phyloP scores from a whole-genome alignment of 2,329 filamentous ascomycete genomes.

The Pyrenophora teres region DNA sequence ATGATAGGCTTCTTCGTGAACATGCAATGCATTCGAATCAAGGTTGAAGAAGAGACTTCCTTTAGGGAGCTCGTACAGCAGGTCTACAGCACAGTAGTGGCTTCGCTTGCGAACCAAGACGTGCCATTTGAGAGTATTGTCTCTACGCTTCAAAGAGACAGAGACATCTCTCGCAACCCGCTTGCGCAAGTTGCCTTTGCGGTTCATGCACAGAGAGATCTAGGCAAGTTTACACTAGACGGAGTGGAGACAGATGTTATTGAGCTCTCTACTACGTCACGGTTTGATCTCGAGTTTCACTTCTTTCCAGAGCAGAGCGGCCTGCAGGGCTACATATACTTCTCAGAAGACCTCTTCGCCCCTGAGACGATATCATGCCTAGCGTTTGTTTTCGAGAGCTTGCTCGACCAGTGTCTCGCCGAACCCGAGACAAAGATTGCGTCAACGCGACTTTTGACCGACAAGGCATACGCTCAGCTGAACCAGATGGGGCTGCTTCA shows the following conservation, averaged over 20 bases:
- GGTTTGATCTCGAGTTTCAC: too few relatives aligned
- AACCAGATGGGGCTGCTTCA: too few relatives aligned
- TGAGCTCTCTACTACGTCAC: too few relatives aligned
- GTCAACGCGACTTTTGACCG: not conserved
- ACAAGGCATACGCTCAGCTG: too few relatives aligned
- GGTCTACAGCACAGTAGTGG: not conserved
- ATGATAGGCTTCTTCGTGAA: constrained; percentile 16
- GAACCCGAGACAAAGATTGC: constrained; percentile 4
- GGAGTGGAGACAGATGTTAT: too few relatives aligned
- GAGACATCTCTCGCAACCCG: constrained; percentile 2
- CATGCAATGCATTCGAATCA: constrained; percentile 1
- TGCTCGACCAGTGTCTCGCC: not conserved
- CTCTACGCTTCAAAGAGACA: not conserved
- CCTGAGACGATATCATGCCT: constrained; percentile 3
- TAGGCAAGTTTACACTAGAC: not conserved
- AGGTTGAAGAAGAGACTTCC: not conserved
- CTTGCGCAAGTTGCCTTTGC: not conserved
- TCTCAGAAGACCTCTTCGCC: constrained; percentile 3
- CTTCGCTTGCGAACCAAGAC: not conserved
- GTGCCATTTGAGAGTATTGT: constrained; percentile 1
- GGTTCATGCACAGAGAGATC: not conserved
- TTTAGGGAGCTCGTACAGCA: constrained; percentile 9
- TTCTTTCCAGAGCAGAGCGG: too few relatives aligned
- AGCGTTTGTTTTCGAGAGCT: not conserved
- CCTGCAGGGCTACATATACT: not conserved